phyloP scores from a whole-genome alignment of 2,329 filamentous ascomycete species.

The Myotisia sp. region DNA sequence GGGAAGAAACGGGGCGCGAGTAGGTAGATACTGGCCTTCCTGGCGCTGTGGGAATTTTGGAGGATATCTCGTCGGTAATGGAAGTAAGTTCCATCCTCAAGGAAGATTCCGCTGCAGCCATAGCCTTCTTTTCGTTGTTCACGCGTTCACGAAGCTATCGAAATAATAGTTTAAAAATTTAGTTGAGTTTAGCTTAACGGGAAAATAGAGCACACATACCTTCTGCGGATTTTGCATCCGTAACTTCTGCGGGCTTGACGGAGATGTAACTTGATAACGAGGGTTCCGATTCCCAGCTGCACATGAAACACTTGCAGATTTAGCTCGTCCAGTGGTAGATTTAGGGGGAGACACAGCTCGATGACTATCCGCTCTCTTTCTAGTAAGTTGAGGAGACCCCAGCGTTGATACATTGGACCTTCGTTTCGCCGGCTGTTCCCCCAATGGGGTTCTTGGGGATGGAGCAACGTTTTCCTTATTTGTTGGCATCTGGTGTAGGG shows the following conservation, averaged over 20 bases:
- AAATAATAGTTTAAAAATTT: conserved; percentile 9
- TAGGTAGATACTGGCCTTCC: conserved; percentile 19
- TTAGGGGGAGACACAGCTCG: conserved; percentile 1
- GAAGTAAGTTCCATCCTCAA: conserved; percentile 63
- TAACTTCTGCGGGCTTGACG: conserved; percentile 59
- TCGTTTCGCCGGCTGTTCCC: conserved; percentile 22
- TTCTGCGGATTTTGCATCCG: conserved; percentile 51
- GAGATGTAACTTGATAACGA: conserved; percentile 44
- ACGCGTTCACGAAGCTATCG: conserved; percentile 59
- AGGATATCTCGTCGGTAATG: conserved; percentile 65
- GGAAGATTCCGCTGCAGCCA: conserved; percentile 53
- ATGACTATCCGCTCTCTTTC: conserved; percentile 30
- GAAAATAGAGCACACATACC: conserved; percentile 16
- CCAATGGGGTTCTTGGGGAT: conserved; percentile 20
- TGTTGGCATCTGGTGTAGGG: conserved; percentile 8
- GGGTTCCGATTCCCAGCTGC: too few relatives aligned
- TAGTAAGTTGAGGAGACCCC: conserved; percentile 25
- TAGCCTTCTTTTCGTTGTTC: conserved; percentile 62
- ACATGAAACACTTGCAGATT: not conserved
- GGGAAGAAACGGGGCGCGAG: conserved; percentile 18
- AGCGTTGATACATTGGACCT: conserved; percentile 19
- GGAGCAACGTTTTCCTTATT: conserved; percentile 29
- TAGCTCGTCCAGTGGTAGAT: conserved; percentile 1
- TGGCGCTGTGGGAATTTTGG: conserved; percentile 14
- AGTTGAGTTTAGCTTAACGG: not conserved